Conservation (phyloP, 306 rosid genomes). For the Prosopis cineraria region DNA sequence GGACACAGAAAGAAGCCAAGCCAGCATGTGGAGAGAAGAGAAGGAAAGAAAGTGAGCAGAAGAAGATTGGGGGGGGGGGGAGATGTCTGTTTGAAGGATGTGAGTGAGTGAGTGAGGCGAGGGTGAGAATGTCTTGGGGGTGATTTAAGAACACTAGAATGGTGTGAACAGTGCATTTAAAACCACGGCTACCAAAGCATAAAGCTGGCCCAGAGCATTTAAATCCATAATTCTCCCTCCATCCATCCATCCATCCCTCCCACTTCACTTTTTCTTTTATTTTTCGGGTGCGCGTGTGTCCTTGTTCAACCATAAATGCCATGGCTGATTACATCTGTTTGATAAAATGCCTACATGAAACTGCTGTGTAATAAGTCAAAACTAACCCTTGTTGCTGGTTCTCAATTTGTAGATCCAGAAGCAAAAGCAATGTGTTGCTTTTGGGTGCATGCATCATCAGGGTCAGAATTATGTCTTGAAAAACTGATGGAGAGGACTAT, state of each 20-base stretch:
- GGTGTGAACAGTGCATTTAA: constrained; percentile 53
- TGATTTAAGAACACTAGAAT: constrained; percentile 37
- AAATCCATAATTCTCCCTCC: constrained; percentile 45
- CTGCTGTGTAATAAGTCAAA: constrained; percentile 6
- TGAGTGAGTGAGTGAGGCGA: constrained; percentile 22
- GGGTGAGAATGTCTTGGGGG: constrained; percentile 46
- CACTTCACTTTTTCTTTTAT: neutral
- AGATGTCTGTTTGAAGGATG: constrained; percentile 31
- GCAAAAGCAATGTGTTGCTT: neutral
- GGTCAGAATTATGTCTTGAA: neutral
- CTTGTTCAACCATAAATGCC: constrained; percentile 33
- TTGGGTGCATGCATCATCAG: constrained; percentile 13
- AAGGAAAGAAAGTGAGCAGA: neutral
- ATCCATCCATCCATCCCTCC: neutral
- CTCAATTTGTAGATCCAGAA: neutral
- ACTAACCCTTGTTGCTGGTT: constrained; percentile 22
- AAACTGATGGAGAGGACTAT: neutral
- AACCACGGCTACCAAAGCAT: constrained; percentile 65
- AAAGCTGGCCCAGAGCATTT: constrained; percentile 61
- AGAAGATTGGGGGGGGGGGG: neutral
- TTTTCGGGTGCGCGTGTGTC: neutral
- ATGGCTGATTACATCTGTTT: constrained; percentile 18
- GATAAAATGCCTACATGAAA: constrained; percentile 20
- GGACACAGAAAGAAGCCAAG: neutral
- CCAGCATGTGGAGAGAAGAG: neutral